A percentile compares a stretch with the other conserved stretches of the same genome.
phyloP scores from a whole-genome alignment of 2,329 filamentous ascomycete species.

The Arthrobotrys sphaeroides region DNA sequence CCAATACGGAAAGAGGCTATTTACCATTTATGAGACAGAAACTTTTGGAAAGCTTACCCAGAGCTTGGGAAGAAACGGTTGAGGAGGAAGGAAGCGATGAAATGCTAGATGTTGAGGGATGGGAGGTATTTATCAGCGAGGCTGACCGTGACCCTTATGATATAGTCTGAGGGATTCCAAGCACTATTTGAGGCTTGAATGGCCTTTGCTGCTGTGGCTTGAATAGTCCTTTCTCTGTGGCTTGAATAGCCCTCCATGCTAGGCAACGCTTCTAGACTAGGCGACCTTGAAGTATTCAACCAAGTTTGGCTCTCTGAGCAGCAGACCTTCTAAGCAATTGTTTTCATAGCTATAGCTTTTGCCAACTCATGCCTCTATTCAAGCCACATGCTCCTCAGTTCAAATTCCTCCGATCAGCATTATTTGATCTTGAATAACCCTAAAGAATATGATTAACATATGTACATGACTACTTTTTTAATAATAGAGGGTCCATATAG shows the following conservation, averaged over 20 bases:
- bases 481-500: no score
- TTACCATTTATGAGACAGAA: slow-evolving; percentile 75
- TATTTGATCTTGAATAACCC: no score
- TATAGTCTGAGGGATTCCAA: slow-evolving; percentile 66
- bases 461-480: no score
- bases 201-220: not conserved
- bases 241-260: no score
- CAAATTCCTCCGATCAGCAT: not conserved
- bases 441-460: no score
- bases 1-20: slow-evolving; percentile 89
- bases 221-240: not conserved
- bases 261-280: no score
- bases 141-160: slow-evolving; percentile 88
- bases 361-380: not conserved
- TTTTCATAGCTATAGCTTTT: no score
- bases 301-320: no score
- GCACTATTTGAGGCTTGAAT: not conserved
- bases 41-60: slow-evolving; percentile 69
- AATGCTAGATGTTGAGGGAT: slow-evolving; percentile 61
- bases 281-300: no score
- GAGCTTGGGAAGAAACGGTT: slow-evolving; percentile 65
- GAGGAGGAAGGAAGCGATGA: slow-evolving; percentile 57
- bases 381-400: not conserved
- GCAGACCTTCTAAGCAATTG: no score
- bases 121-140: slow-evolving; percentile 77